Percentiles rank a stretch among this genome's conserved stretches.
Conservation (phyloP, 2,329 filamentous ascomycete genomes). For the Fragosphaeria purpurea region DNA sequence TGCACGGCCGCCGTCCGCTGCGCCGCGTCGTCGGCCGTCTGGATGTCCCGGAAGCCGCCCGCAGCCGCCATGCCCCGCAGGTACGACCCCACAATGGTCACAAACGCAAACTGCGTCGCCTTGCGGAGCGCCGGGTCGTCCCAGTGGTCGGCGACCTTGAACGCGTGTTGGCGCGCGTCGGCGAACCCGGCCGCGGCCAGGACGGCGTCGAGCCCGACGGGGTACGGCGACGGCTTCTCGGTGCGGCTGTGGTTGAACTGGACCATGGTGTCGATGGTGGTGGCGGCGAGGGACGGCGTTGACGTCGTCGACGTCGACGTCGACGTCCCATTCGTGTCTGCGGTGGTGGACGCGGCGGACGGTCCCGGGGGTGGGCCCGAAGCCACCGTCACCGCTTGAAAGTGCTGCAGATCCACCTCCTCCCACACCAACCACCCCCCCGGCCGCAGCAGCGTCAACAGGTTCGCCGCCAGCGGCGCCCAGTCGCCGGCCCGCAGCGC, state of each 20-base stretch:
- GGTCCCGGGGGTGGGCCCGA: no score
- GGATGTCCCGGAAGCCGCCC: constrained; percentile 4
- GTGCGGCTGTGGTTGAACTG: background rate
- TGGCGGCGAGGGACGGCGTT: background rate
- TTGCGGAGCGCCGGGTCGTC: background rate
- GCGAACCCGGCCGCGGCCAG: background rate
- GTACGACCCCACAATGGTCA: background rate
- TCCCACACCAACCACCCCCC: constrained; percentile 11
- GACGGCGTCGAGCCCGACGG: background rate
- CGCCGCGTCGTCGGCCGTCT: constrained; percentile 1
- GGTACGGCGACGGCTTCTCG: background rate
- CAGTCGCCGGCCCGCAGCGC: constrained; percentile 4
- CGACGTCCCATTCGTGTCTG: no score
- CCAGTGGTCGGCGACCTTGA: background rate
- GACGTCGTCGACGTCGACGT: no score
- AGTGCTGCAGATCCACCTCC: constrained; percentile 1
- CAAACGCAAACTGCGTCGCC: background rate
- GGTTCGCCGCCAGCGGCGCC: background rate
- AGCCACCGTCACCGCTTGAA: background rate
- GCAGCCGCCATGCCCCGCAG: constrained; percentile 3
- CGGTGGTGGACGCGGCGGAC: no score
- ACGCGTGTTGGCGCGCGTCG: background rate
- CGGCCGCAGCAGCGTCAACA: constrained; percentile 5
- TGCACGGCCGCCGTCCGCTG: background rate
- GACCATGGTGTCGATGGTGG: background rate